Conservation (phyloP, 2,329 filamentous ascomycete species). For the Ceratocystis ficicola region DNA sequence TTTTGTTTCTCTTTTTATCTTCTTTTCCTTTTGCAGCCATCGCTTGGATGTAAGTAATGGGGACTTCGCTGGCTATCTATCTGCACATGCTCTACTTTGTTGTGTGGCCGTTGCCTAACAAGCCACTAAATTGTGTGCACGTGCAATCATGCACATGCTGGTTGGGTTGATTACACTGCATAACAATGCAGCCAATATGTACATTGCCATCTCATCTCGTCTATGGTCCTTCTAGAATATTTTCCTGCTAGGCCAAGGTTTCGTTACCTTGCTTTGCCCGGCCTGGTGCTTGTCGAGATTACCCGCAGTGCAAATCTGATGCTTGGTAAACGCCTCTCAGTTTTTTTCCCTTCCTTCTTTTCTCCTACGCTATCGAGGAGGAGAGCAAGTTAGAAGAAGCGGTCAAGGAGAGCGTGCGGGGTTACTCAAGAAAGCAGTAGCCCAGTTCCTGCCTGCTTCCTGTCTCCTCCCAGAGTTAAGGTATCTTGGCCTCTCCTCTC, state of each 20-base stretch:
- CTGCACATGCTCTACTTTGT: not conserved
- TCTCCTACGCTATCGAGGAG: not conserved
- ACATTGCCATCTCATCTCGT: slow-evolving; percentile 11
- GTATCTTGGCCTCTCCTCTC: not conserved
- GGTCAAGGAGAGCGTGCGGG: slow-evolving; percentile 8
- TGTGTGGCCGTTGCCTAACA: not conserved
- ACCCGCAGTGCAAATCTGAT: not conserved
- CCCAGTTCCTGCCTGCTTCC: not conserved
- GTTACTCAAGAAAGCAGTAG: not conserved
- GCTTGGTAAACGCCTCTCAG: not conserved
- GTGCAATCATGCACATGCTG: not conserved
- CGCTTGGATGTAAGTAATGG: not conserved
- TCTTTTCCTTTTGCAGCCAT: not conserved
- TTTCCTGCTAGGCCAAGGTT: not conserved
- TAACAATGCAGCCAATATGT: not conserved
- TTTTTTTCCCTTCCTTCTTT: not conserved
- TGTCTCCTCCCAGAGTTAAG: not conserved
- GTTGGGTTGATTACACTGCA: not conserved
- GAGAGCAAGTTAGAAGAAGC: not conserved
- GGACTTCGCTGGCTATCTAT: not conserved
- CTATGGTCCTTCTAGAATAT: slow-evolving; percentile 10
- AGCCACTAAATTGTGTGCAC: not conserved
- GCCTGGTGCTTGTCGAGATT: slow-evolving; percentile 6
- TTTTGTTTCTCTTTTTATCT: not conserved
- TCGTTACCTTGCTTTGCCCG: not conserved